These are phyloP conservation scores for Peronosclerospora sorghi DNA, from an alignment of 352 stramenopile genomes.

Conservation along the genomic window DNA sequence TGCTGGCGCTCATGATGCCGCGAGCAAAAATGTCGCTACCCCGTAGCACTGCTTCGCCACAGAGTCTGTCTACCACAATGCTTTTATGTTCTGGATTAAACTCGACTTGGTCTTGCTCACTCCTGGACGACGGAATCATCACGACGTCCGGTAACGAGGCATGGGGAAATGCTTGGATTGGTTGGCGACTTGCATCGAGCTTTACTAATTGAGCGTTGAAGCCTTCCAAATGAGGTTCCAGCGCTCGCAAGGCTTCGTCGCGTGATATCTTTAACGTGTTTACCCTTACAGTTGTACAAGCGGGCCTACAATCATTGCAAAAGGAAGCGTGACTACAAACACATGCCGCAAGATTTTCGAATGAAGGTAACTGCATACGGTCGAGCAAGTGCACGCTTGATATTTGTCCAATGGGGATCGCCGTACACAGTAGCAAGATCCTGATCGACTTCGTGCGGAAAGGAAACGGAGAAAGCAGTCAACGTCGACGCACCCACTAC, in stretches of 20 bases:
- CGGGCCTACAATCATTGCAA: constrained; percentile 25
- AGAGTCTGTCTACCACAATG: constrained; percentile 86
- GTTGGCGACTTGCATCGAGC: constrained; percentile 18
- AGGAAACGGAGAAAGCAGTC: constrained; percentile 58
- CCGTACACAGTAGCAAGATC: constrained; percentile 55
- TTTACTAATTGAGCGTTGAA: constrained; percentile 50
- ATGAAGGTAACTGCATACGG: constrained; percentile 1
- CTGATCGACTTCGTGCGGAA: constrained; percentile 51
- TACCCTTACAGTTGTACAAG: constrained; percentile 68
- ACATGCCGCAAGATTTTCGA: not conserved
- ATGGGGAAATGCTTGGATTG: constrained; percentile 32
- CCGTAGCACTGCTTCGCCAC: constrained; percentile 88
- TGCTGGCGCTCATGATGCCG: constrained; percentile 86
- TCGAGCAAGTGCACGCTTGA: constrained; percentile 58
- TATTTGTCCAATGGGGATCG: constrained; percentile 45
- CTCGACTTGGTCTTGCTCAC: constrained; percentile 3
- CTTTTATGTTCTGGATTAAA: constrained; percentile 34
- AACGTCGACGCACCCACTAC: constrained; percentile 72
- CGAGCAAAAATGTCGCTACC: constrained; percentile 90
- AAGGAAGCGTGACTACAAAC: not conserved
- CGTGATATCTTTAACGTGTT: constrained; percentile 57
- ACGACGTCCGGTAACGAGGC: constrained; percentile 41
- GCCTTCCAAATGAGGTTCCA: constrained; percentile 29
- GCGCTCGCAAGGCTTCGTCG: constrained; percentile 36
- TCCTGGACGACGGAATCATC: constrained; percentile 50